phyloP scores from a whole-genome alignment of 805 yeast species.

The Ascoidea tarda region DNA sequence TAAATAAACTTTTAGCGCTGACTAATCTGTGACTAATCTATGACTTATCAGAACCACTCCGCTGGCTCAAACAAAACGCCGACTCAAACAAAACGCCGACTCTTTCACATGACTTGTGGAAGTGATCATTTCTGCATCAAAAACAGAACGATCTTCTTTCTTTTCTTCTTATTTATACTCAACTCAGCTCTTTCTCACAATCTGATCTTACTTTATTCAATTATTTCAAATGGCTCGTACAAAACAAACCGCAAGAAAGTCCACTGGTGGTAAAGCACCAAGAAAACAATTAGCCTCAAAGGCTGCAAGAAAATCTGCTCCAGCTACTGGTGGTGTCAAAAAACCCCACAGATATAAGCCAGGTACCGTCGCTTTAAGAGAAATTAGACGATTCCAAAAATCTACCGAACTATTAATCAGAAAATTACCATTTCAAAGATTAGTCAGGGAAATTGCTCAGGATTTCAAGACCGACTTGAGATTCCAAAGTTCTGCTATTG shows the following conservation, averaged over 20 bases:
- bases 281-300: constrained; percentile 86
- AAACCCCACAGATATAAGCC: constrained; percentile 95
- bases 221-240: constrained; percentile 66
- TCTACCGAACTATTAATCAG: constrained; percentile 90
- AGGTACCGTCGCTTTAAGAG: constrained; percentile 94
- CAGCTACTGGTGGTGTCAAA: constrained; percentile 87
- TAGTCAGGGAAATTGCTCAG: constrained; percentile 91
- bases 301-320: constrained; percentile 90
- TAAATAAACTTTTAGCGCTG: no score
- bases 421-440: constrained; percentile 94
- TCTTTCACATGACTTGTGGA: no score
- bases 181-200: no score
- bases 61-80: no score
- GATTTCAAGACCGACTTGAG: constrained; percentile 88
- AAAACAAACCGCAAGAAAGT: constrained; percentile 88
- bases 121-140: no score
- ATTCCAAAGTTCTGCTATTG: constrained; percentile 95
- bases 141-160: no score
- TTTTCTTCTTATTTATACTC: no score
- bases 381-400: constrained; percentile 94
- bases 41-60: no score
- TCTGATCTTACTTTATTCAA: no score
- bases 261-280: constrained; percentile 94
- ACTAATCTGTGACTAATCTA: no score
- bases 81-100: no score